Conservation (phyloP, 345 rosid genomes). For the Erysimum cheiranthoides region DNA sequence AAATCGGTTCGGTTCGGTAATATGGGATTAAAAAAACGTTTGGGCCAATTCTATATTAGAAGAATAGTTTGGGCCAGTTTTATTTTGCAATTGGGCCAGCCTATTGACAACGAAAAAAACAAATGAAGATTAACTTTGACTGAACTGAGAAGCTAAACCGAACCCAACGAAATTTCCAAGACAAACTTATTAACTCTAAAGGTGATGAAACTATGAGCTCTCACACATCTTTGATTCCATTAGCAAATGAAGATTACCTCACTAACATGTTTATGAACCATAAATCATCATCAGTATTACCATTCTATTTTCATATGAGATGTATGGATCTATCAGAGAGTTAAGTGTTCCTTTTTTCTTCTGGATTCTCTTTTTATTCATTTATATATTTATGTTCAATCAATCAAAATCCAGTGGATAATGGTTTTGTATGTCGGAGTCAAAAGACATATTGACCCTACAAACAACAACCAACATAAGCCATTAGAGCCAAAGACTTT, state of each 20-base stretch:
- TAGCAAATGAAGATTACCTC: constrained; percentile 9
- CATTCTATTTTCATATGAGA: background rate
- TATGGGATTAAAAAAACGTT: too few species aligned
- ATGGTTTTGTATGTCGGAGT: background rate
- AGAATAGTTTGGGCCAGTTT: too few species aligned
- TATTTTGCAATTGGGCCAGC: too few species aligned
- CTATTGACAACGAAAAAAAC: too few species aligned
- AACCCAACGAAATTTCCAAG: constrained; percentile 10
- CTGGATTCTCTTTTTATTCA: background rate
- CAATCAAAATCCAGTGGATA: constrained; percentile 36
- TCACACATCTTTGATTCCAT: constrained; percentile 14
- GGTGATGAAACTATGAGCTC: constrained; percentile 23
- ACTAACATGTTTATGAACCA: constrained; percentile 17
- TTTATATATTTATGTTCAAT: constrained; percentile 8
- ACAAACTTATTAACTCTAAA: constrained; percentile 5
- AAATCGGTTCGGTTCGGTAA: too few species aligned
- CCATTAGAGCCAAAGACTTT: constrained; percentile 45
- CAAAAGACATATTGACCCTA: constrained; percentile 40
- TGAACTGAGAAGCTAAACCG: constrained; percentile 26
- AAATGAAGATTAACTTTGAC: constrained; percentile 3
- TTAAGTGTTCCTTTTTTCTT: background rate
- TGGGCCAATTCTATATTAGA: too few species aligned
- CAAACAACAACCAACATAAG: constrained; percentile 37
- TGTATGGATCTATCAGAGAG: background rate
- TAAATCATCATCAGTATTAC: background rate